phyloP scores from a whole-genome alignment of 805 yeast species.

The Lachancea quebecensis region DNA sequence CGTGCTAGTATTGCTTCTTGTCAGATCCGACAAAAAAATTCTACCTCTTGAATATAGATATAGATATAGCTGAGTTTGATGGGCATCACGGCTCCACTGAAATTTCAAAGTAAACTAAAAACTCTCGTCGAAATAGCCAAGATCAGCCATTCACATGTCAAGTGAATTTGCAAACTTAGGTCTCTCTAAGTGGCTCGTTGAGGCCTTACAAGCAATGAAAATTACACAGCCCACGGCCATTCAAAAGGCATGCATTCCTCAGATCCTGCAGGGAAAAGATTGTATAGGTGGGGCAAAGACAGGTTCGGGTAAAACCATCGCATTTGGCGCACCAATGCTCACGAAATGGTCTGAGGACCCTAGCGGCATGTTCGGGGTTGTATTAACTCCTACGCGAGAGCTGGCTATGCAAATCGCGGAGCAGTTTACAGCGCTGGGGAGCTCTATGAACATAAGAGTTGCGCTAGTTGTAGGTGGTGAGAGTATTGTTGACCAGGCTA shows the following conservation, averaged over 20 bases:
- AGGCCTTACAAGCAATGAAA: constrained; percentile 73
- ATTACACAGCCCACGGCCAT: constrained; percentile 79
- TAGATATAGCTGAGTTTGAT: no score
- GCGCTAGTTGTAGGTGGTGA: constrained; percentile 90
- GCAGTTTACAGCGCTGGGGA: constrained; percentile 89
- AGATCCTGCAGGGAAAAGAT: constrained; percentile 67
- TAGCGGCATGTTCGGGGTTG: constrained; percentile 80
- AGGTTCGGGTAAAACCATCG: constrained; percentile 96
- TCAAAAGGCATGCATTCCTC: constrained; percentile 84
- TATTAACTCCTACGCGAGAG: constrained; percentile 90
- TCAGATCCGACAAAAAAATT: constrained; percentile 4
- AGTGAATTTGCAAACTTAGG: constrained; percentile 54
- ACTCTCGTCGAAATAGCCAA: no score
- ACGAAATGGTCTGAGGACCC: constrained; percentile 95
- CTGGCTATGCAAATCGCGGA: constrained; percentile 95
- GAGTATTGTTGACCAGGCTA: constrained; percentile 82
- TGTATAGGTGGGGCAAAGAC: constrained; percentile 98
- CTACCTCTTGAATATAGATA: constrained; percentile 10
- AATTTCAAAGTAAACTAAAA: neutral
- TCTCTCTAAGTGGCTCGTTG: constrained; percentile 78
- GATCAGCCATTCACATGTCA: neutral
- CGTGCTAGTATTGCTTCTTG: neutral
- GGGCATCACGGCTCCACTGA: neutral
- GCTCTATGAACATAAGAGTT: constrained; percentile 78
- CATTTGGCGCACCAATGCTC: constrained; percentile 96